Evolutionary conservation across 208 protist genomes (phyloP).

Genomic region (Crithidia sp.): DNA sequence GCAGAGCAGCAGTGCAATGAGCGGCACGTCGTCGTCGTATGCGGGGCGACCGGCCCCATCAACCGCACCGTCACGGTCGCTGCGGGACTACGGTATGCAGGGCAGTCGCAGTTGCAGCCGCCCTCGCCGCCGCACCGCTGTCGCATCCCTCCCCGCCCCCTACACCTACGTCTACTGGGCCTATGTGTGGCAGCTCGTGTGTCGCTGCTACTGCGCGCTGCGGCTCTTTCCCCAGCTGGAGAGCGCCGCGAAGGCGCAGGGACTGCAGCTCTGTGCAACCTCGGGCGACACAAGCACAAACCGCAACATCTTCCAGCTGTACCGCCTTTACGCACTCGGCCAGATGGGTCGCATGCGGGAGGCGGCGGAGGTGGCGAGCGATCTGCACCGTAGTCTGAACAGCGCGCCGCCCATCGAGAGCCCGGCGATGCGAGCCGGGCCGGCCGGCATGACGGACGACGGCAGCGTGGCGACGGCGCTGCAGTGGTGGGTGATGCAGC

Average conservation of each 20-base stretch:
- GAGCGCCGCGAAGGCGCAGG: conserved; percentile 24
- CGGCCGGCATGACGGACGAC: conserved; percentile 18
- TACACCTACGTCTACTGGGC: conserved; percentile 26
- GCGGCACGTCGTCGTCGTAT: too few species aligned
- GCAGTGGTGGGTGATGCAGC: conserved; percentile 28
- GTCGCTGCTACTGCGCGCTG: conserved; percentile 28
- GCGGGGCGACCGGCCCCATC: not conserved
- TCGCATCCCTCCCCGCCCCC: not conserved
- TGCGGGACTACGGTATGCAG: conserved; percentile 9
- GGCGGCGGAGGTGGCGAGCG: conserved; percentile 7
- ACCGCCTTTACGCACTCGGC: conserved; percentile 28
- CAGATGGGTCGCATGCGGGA: conserved; percentile 35
- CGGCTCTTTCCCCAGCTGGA: conserved; percentile 29
- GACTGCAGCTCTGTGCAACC: conserved; percentile 22
- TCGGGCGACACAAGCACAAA: conserved; percentile 10
- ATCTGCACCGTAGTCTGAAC: not conserved
- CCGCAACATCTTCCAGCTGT: conserved; percentile 18
- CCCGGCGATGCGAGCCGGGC: not conserved
- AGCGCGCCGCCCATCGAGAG: not conserved
- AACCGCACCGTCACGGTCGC: not conserved
- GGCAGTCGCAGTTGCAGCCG: not conserved
- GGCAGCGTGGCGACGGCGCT: conserved; percentile 16
- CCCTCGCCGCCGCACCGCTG: conserved; percentile 3
- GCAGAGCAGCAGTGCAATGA: not conserved
- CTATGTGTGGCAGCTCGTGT: conserved; percentile 33